Evolutionary conservation across 345 rosid species (phyloP).

Genomic region (Theobroma cacao): DNA sequence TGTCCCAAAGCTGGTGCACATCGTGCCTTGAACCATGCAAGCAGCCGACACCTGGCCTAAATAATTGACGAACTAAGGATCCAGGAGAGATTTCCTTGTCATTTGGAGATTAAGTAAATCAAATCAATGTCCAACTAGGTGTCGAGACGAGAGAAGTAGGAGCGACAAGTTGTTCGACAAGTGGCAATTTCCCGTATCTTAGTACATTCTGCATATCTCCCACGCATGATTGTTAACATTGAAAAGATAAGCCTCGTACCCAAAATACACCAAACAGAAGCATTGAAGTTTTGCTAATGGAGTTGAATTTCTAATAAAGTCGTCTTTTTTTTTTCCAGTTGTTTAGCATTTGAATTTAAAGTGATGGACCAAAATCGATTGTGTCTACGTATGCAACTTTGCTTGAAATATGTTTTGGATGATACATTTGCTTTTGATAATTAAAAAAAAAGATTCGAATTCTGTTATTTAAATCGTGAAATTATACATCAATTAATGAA

Average conservation of each 20-base stretch:
- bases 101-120: not conserved
- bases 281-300: no score
- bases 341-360: not conserved
- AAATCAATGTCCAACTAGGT: conserved; percentile 5
- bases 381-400: not conserved
- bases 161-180: not conserved
- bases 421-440: no score
- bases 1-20: not conserved
- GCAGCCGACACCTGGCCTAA: not conserved
- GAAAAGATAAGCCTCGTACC: not conserved
- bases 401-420: no score
- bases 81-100: not conserved
- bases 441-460: no score
- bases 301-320: no score
- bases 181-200: not conserved
- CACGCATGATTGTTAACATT: not conserved
- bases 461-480: no score
- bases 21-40: not conserved
- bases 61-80: not conserved
- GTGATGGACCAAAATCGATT: not conserved
- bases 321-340: no score
- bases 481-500: no score
- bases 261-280: no score
- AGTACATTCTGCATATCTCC: not conserved
- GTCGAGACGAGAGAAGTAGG: not conserved